Base-by-base conservation (phyloP, 768 basidiomycete genomes). In the Pisolithus albus region DNA sequence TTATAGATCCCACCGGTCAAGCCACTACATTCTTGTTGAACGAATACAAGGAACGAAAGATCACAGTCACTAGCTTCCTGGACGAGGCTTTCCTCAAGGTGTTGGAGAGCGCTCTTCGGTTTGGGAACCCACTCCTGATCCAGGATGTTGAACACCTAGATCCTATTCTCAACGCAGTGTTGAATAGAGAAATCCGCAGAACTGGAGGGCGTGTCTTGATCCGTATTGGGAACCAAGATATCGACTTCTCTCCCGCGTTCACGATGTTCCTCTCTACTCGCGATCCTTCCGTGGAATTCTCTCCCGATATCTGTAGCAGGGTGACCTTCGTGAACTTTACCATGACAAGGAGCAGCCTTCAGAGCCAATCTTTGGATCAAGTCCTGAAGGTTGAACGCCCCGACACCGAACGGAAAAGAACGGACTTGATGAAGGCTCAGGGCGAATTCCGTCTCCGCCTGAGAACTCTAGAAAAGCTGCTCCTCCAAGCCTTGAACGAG, bases 181-280 rank as follows among this genome's bases (percentile, higher is more conserved):
- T 99, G 57, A 99, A 99, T 77, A 91, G 84, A 61, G 96, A 99
- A 70, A 91, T 97, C 47, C 80, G 93, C 36, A 81, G 94, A 24
- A 96, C 96, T 2, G 96, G 96, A 40, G 96, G 96, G 40, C 92
- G 96, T 67, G 93, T 98, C 13, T 81, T 98, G 38, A 96, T 99
- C 56, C 90, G 96, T 36, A 75, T 98, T 19, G 95, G 96, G 4
- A 97, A 79, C 64, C 96, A 99, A 72, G 96, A 99, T 59, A 97
- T 99, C 67, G 96, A 99, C 66, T 97, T 98, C 67, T 99, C 96
- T 0, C 96, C 96, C 6, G 86, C 96, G n/a, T 99, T 99, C 77
- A 96, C 92, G 5, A 94, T 99, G 92, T 99, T 99, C 82, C 77
- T 99, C 41, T 91, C 95, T 2, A 99, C 96, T 10, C 76, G 96